Conservation (phyloP, 371 early-diverging fungal genomes). For the Syncephalastrum racemosum region DNA sequence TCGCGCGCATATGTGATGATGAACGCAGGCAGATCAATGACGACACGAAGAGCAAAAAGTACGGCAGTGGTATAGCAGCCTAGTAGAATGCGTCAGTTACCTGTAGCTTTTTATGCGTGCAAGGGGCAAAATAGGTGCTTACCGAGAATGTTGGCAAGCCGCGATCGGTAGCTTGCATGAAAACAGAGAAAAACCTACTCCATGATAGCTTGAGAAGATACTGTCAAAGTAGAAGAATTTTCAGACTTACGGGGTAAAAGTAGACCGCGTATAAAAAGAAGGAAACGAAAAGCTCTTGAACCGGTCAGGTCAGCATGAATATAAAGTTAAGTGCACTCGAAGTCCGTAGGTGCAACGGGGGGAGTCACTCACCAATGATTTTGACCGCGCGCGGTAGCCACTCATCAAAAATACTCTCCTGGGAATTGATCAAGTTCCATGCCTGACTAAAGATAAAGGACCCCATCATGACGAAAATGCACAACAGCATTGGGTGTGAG, state of each 20-base stretch:
- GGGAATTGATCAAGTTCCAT: slow-evolving; percentile 48
- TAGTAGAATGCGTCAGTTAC: background rate
- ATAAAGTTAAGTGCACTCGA: background rate
- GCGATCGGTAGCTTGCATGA: slow-evolving; percentile 42
- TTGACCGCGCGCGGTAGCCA: slow-evolving; percentile 47
- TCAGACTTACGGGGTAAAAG: slow-evolving; percentile 41
- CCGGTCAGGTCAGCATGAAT: background rate
- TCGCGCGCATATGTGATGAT: slow-evolving; percentile 42
- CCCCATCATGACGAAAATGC: slow-evolving; percentile 44
- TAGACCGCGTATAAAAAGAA: slow-evolving; percentile 53
- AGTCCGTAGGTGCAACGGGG: no score
- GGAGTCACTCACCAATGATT: slow-evolving; percentile 32
- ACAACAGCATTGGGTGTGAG: slow-evolving; percentile 38
- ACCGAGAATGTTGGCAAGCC: slow-evolving; percentile 39
- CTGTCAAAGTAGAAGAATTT: background rate
- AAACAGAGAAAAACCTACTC: slow-evolving; percentile 40
- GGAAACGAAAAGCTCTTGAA: slow-evolving; percentile 42
- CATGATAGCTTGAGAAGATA: background rate
- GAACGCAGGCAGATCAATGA: slow-evolving; percentile 36
- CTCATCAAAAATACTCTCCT: slow-evolving; percentile 41
- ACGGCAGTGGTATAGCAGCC: slow-evolving; percentile 29
- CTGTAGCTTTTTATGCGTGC: background rate
- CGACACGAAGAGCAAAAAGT: slow-evolving; percentile 31
- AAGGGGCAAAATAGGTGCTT: background rate
- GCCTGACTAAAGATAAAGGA: slow-evolving; percentile 51